These are phyloP conservation scores for Biscogniauxia marginata DNA, from an alignment of 2,329 filamentous ascomycete genomes.

Conservation along the genomic window DNA sequence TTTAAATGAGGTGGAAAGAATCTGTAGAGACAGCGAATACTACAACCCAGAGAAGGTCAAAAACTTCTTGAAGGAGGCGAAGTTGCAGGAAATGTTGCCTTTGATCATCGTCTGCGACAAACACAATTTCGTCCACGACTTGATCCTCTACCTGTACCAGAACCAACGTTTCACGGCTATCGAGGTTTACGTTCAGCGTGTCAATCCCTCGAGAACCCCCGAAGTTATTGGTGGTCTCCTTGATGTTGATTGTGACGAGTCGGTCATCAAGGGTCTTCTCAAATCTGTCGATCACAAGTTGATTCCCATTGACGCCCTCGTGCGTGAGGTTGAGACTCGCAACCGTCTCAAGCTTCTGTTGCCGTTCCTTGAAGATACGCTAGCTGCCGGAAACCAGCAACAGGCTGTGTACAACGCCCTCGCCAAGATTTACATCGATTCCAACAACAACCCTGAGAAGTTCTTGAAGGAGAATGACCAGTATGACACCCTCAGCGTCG, in stretches of 20 bases:
- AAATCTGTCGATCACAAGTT: slow-evolving; percentile 78
- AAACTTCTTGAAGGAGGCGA: slow-evolving; percentile 98
- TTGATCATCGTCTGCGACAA: slow-evolving; percentile 98
- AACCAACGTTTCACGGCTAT: slow-evolving; percentile 99
- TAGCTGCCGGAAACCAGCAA: slow-evolving; percentile 89
- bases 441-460: slow-evolving; percentile 95
- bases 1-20: slow-evolving; percentile 92
- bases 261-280: slow-evolving; percentile 90
- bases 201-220: slow-evolving; percentile 88
- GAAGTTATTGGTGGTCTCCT: slow-evolving; percentile 90
- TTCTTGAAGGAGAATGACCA: slow-evolving; percentile 97
- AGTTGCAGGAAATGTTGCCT: slow-evolving; percentile 86
- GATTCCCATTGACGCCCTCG: slow-evolving; percentile 92
- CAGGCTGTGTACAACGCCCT: slow-evolving; percentile 96
- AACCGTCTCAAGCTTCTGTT: slow-evolving; percentile 94
- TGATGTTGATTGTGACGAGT: slow-evolving; percentile 96
- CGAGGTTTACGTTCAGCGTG: slow-evolving; percentile 94
- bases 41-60: slow-evolving; percentile 96
- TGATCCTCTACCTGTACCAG: slow-evolving; percentile 96
- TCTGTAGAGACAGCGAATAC: slow-evolving; percentile 88
- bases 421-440: slow-evolving; percentile 99
- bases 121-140: slow-evolving; percentile 98
- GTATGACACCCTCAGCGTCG: slow-evolving; percentile 88
- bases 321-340: slow-evolving; percentile 89
- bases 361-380: slow-evolving; percentile 91